Conservation (phyloP, 164 flowering plant species). For the Piper longum region DNA sequence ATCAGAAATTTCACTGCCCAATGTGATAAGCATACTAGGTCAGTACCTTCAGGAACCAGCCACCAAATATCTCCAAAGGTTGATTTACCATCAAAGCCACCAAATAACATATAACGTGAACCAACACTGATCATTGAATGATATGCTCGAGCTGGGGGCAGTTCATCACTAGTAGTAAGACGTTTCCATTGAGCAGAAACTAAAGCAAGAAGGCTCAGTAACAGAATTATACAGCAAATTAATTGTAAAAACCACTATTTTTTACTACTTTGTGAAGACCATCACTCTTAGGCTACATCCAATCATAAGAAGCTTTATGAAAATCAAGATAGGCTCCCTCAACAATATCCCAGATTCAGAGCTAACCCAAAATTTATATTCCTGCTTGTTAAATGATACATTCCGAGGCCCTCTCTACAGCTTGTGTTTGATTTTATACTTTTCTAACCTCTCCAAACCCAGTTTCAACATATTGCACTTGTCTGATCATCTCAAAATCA, state of each 20-base stretch:
- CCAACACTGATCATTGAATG: constrained; percentile 78
- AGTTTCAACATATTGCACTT: no score
- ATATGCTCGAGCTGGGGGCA: constrained; percentile 93
- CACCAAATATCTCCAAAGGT: constrained; percentile 93
- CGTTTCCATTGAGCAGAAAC: constrained; percentile 98
- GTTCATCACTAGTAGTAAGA: constrained; percentile 53
- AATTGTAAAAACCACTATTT: background rate
- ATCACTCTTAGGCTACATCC: background rate
- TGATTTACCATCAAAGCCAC: constrained; percentile 94
- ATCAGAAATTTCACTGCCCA: background rate
- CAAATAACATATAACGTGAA: constrained; percentile 75
- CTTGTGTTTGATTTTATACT: no score
- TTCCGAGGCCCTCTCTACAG: no score
- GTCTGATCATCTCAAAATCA: no score
- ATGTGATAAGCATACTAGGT: background rate
- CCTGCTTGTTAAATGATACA: no score
- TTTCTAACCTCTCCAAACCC: no score
- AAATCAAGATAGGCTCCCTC: no score
- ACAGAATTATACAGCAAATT: background rate
- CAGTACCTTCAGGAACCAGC: constrained; percentile 93
- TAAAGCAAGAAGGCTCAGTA: constrained; percentile 9
- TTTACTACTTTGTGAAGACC: background rate
- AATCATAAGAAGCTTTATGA: no score
- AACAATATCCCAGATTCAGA: no score
- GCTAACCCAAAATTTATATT: no score